Evolutionary conservation across 257 asterid genomes (phyloP), one percentile per base, ranked within the genome.

Genomic region (Solanum lignicaule): DNA sequence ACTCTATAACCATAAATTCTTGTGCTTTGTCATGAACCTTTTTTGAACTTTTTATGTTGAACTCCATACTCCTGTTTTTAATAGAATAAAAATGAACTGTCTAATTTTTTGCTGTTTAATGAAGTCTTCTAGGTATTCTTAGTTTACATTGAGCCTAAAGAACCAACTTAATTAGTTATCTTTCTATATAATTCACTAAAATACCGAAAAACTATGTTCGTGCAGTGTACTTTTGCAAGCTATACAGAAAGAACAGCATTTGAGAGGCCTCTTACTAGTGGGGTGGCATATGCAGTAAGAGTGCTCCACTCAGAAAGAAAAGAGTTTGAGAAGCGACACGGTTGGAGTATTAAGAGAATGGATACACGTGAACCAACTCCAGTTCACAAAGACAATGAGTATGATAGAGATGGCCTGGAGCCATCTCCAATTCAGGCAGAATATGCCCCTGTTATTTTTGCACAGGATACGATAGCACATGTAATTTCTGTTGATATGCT

Each of bases 221-320:
- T 89, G 92, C 95, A 97, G 99, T 88, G 79, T 65, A 96, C 99
- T 73, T 97, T 97, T 43, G 98, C 96, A 29, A 92, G 91, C 89
- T 97, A 97, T 69, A 96, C 99, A 0, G 99, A 96, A 38, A 91
- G 92, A 89, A 96, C 99, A 31, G 95, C 99, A 14, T 96, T 97
- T 84, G 99, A 97, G 94, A 95, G 99, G 83, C 99, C 99, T 38
- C 96, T 97, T 65, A 97, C 99, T 1, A 96, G 99, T 90, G 99
- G 99, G 25, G 99, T 97, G 87, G 99, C 99, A 66, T 97, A 96
- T 84, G 99, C 99, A 12, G 99, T 95, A 60, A 92, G 97, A 89
- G 99, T 97, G 89, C 99, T 95, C 75, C 95, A 94, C 66, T 86
- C 92, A 58, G 98, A 96, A 85, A 92, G 99, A 83, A 93, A 94